Evolutionary conservation across 179 eudicot genomes (phyloP), one percentile per base, ranked within the genome.

Genomic region (Beta lomatogona): DNA sequence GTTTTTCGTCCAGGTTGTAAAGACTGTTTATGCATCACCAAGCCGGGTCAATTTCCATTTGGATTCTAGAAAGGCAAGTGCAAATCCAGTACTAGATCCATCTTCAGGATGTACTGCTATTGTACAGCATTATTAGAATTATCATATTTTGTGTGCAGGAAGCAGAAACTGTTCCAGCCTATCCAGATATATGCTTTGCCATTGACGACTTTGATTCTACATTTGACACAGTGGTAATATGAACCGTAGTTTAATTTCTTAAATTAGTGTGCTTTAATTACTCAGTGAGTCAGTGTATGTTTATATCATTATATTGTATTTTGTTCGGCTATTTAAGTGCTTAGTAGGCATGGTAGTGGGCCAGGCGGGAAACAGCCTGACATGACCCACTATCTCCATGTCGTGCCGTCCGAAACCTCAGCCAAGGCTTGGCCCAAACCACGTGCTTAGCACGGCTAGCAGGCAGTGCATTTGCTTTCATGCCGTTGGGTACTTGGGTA

Each of bases 191-290:
- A 82, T 97, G 97, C 90, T 97, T 97, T 88, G 97, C 99, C 79
- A 93, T 97, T 80, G 99, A 97, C 83, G 99, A 97, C 87, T 97
- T 97, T 58, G 98, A 97, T 90, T 97, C 98, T 82, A 94, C 99
- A 71, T 90, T 94, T 85, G 97, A 94, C 80, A 89, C 97, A 71
- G 97, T 97, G 99, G 99, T 97, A 93, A 91, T 21, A 8, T 54
- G 10, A 22, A 16, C 22, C 1, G 41, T 64, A 60, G 74, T 80
- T 71, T 28, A 7, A 36, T 71, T 21, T 5, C 31, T 70, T 44
- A 66, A n/a, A 21, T 76, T 10, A 36, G 6, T 25, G 60, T 52
- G 70, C 19, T 45, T 3, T 48, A 48, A 50, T 13, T 21, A 70
- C 55, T 50, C 6, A 54, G 19, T 55, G 63, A 36, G 41, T 36